These are phyloP conservation scores for Primulina eburnea DNA, from an alignment of 257 asterid species.

Conservation along the genomic window DNA sequence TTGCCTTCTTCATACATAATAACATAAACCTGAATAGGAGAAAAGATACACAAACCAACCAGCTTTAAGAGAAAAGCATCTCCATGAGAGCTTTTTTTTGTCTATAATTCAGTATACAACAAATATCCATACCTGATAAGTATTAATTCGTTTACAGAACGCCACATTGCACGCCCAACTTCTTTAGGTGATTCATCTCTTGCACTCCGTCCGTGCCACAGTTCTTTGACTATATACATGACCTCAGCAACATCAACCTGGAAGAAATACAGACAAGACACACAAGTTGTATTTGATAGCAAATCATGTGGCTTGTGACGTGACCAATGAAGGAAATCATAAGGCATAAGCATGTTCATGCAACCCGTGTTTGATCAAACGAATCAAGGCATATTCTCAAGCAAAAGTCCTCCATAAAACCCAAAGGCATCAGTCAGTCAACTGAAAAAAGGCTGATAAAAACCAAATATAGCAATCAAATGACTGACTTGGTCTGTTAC, in stretches of 20 bases:
- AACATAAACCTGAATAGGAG: neutral
- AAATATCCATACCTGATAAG: slow-evolving; percentile 63
- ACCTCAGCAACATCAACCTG: slow-evolving; percentile 96
- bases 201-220: slow-evolving; percentile 97
- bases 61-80: too few species aligned
- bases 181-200: slow-evolving; percentile 72
- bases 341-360: neutral
- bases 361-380: neutral
- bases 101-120: neutral
- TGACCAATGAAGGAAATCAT: too few species aligned
- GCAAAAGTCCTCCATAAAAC: neutral
- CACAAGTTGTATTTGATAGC: neutral
- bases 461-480: neutral
- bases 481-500: neutral
- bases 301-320: neutral
- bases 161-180: slow-evolving; percentile 99
- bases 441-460: neutral
- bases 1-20: neutral
- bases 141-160: slow-evolving; percentile 79
- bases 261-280: slow-evolving; percentile 26
- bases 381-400: slow-evolving; percentile 1
- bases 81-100: neutral
- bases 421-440: neutral
- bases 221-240: slow-evolving; percentile 77
- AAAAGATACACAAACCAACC: neutral